Conservation (phyloP, 306 rosid genomes). For the Dalbergia cultrata region DNA sequence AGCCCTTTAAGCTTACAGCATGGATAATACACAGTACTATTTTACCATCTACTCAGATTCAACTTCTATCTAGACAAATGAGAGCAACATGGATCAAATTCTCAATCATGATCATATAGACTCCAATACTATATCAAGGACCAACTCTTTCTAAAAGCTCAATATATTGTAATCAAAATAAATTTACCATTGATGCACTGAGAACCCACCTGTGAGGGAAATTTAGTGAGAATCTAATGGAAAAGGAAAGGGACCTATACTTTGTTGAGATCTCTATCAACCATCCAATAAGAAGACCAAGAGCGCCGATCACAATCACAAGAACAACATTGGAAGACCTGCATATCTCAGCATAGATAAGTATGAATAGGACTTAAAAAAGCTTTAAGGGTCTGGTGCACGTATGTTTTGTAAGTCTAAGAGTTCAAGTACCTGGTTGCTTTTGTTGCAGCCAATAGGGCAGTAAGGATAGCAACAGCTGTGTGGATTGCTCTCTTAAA, state of each 20-base stretch:
- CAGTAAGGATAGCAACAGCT: constrained; percentile 81
- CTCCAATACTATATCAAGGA: not conserved
- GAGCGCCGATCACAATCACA: constrained; percentile 48
- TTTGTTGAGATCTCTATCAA: constrained; percentile 53
- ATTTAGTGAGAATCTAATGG: constrained; percentile 38
- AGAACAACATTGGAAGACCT: constrained; percentile 51
- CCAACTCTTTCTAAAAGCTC: not conserved
- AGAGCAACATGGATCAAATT: too few relatives aligned
- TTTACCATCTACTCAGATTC: too few relatives aligned
- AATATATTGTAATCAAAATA: constrained; percentile 3
- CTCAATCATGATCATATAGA: too few relatives aligned
- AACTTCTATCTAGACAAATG: too few relatives aligned
- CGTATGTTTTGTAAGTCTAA: not conserved
- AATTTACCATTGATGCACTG: constrained; percentile 15
- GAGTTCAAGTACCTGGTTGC: constrained; percentile 71
- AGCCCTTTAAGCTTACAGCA: too few relatives aligned
- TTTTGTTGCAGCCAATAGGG: constrained; percentile 80
- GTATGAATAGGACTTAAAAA: not conserved
- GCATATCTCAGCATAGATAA: constrained; percentile 33
- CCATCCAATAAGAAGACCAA: constrained; percentile 56
- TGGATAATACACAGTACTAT: too few relatives aligned
- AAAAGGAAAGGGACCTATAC: constrained; percentile 45
- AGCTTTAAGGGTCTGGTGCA: not conserved
- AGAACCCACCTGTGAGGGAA: constrained; percentile 42
- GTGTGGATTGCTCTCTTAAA: constrained; percentile 80